Evolutionary conservation across 176 grass and related monocot genomes (phyloP), one percentile per base, ranked within the genome.

Genomic region (Musa itinerans): DNA sequence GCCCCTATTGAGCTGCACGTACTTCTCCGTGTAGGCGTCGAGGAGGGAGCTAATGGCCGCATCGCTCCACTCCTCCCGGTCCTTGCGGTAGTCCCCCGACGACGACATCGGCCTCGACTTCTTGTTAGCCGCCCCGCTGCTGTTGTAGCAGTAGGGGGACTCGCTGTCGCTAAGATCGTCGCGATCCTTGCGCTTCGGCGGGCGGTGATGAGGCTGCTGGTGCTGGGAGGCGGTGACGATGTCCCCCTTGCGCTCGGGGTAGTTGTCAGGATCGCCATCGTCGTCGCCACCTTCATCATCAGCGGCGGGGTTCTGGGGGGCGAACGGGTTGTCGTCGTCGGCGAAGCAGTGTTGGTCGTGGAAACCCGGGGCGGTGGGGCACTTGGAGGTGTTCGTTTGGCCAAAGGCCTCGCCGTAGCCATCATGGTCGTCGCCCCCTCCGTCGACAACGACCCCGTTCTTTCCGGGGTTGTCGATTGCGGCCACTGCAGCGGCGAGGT

Each of bases 21-120:
- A 99, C 58, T 91, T 85, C 7, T 89, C 86, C 52, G 81, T 88
- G 81, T 89, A 99, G 20, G 88, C 79, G 53, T 99, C 91, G 14
- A 99, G 79, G 24, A 99, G 90, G 43, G 86, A 85, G 24, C 80
- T 79, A 63, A 99, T 99, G 54, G 91, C 89, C 24, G 87, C 85
- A 66, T 99, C 96, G 73, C 86, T 99, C 96, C 96, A 99, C 76
- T 99, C 96, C 83, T 95, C 96, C 50, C 96, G 86, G 52, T 99
- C 96, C 86, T 99, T 99, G 13, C 91, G 78, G 81, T 87, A 95
- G 74, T 96, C 92, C 11, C 78, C 72, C 0, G 82, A 84, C 11
- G 10, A 78, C 69, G 2, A 83, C 64, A 53, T 81, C 68, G 10
- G 83, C 75, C 62, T 69, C 72, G 65, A 74, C 84, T 85, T 86